Evolutionary conservation across 495 filamentous ascomycete species (phyloP).

Genomic region (Aspergillus carlsbadensis): DNA sequence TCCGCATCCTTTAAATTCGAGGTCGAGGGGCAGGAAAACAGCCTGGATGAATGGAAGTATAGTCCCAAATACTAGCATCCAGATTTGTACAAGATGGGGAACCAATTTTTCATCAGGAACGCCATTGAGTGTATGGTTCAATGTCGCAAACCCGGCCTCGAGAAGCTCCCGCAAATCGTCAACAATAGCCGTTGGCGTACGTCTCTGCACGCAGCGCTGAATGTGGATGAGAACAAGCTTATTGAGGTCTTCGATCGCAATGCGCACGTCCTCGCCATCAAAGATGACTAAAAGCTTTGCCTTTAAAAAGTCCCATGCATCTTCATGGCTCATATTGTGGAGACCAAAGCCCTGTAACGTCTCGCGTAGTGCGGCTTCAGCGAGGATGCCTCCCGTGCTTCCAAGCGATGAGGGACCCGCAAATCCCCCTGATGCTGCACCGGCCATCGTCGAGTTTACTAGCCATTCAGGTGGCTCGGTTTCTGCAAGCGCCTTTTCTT

Average conservation of each 20-base stretch:
- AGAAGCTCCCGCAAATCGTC: constrained; percentile 81
- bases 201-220: constrained; percentile 70
- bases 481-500: constrained; percentile 63
- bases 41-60: constrained; percentile 95
- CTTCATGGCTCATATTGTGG: constrained; percentile 80
- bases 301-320: constrained; percentile 95
- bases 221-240: constrained; percentile 79
- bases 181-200: constrained; percentile 64
- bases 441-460: constrained; percentile 28
- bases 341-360: constrained; percentile 63
- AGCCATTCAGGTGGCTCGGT: constrained; percentile 46
- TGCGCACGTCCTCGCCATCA: constrained; percentile 83
- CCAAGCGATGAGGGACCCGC: constrained; percentile 40
- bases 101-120: constrained; percentile 82
- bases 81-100: constrained; percentile 84
- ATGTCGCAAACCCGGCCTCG: constrained; percentile 73
- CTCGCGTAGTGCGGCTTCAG: constrained; percentile 45
- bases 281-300: constrained; percentile 88
- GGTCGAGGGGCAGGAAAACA: constrained; percentile 89
- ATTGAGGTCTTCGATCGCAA: constrained; percentile 94
- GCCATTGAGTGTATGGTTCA: constrained; percentile 78
- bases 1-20: constrained; percentile 87
- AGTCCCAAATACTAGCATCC: constrained; percentile 85
- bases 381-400: constrained; percentile 31
- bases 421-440: constrained; percentile 28